phyloP scores from a whole-genome alignment of 2,329 filamentous ascomycete genomes.

The Akanthomyces dipterigenus region DNA sequence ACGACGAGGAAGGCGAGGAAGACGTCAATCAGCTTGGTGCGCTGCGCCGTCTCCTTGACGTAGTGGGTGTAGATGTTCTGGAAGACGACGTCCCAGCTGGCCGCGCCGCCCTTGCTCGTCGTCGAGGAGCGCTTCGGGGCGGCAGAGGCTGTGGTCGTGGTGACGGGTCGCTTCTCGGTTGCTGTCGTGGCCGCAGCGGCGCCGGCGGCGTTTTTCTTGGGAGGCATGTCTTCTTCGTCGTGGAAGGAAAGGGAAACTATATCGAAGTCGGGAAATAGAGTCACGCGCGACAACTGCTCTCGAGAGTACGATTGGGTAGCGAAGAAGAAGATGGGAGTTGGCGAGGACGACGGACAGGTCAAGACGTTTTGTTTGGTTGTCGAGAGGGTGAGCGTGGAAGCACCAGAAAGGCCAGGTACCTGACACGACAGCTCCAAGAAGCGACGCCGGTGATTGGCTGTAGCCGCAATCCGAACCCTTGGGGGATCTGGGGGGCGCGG shows the following conservation, averaged over 20 bases:
- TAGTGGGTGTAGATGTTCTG: slow-evolving; percentile 72
- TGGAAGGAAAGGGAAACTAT: not conserved
- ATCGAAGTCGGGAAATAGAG: slow-evolving; percentile 4
- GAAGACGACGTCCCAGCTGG: slow-evolving; percentile 53
- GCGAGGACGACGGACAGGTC: not conserved
- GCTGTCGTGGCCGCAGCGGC: slow-evolving; percentile 22
- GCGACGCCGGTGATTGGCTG: slow-evolving; percentile 25
- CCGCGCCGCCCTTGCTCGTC: slow-evolving; percentile 22
- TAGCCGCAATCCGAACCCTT: not conserved
- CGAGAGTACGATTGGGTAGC: not conserved
- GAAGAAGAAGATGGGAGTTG: slow-evolving; percentile 5
- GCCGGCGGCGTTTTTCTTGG: slow-evolving; percentile 40
- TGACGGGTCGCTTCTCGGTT: slow-evolving; percentile 38
- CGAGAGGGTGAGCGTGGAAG: slow-evolving; percentile 18
- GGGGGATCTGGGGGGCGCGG: not conserved
- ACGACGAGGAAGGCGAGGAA: slow-evolving; percentile 85
- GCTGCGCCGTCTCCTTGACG: slow-evolving; percentile 72
- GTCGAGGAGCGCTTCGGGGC: slow-evolving; percentile 15
- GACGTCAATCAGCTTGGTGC: slow-evolving; percentile 83
- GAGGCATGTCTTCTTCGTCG: slow-evolving; percentile 34
- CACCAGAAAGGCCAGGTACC: slow-evolving; percentile 2
- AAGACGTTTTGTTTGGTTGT: not conserved
- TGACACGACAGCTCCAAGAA: slow-evolving; percentile 33
- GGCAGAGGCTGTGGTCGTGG: slow-evolving; percentile 24
- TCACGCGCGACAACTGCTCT: not conserved